A percentile compares a stretch with the other conserved stretches of the same genome.
Conservation (phyloP, 495 filamentous ascomycete genomes). For the Penicillium paradoxum region DNA sequence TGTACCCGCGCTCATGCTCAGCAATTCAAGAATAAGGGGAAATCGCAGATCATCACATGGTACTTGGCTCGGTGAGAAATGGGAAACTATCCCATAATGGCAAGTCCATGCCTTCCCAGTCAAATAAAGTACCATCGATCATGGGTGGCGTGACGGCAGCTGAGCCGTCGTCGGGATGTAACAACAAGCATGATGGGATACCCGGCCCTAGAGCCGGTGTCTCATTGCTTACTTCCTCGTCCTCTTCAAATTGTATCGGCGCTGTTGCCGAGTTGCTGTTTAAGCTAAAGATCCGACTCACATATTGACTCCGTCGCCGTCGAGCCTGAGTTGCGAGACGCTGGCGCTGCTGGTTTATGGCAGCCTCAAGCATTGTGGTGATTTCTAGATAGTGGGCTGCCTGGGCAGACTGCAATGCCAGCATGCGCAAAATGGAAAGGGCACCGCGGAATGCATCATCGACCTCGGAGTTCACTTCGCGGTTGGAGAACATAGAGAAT, state of each 20-base stretch:
- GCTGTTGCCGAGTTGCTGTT: conserved; percentile 13
- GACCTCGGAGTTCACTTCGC: conserved; percentile 26
- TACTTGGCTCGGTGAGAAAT: conserved; percentile 28
- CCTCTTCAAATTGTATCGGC: conserved; percentile 1
- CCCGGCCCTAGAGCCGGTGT: conserved; percentile 10
- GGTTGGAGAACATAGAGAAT: conserved; percentile 40
- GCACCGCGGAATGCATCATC: conserved; percentile 32
- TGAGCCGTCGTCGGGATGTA: conserved; percentile 13
- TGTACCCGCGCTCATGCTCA: too few relatives aligned
- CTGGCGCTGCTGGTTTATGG: conserved; percentile 32
- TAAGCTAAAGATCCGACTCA: conserved; percentile 37
- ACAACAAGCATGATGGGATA: conserved; percentile 15
- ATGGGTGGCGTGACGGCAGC: conserved; percentile 14
- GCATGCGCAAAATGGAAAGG: conserved; percentile 27
- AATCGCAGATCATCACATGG: background rate
- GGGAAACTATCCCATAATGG: conserved; percentile 36
- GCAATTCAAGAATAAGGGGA: background rate
- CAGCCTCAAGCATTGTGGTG: conserved; percentile 27
- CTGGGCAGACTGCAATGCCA: conserved; percentile 34
- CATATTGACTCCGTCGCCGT: conserved; percentile 30
- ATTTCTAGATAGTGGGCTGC: conserved; percentile 40
- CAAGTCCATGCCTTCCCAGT: conserved; percentile 33
- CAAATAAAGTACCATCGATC: conserved; percentile 18
- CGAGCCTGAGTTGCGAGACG: conserved; percentile 25
- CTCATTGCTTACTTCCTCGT: conserved; percentile 1